These are phyloP conservation scores for Suhomyces guaymorum DNA, from an alignment of 1,139 yeast genomes.

Conservation along the genomic window DNA sequence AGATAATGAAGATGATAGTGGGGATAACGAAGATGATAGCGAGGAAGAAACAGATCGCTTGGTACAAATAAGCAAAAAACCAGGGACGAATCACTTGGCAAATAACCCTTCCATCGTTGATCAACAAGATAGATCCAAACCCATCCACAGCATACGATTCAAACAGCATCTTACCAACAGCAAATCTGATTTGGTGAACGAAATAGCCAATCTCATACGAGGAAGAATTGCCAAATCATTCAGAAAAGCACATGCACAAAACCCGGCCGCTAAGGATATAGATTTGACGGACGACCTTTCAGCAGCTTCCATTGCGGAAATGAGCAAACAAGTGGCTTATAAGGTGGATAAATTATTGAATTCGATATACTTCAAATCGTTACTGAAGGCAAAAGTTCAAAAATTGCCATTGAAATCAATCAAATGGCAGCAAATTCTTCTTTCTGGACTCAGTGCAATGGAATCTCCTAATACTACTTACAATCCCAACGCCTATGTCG, in stretches of 20 bases:
- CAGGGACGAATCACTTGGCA: too few species aligned
- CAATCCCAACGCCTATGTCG: constrained; percentile 15
- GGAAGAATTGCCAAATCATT: too few species aligned
- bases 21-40: too few species aligned
- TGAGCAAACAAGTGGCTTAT: constrained; percentile 25
- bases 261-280: neutral
- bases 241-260: neutral
- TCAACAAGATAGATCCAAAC: too few species aligned
- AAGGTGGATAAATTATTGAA: constrained; percentile 21
- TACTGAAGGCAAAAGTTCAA: constrained; percentile 11
- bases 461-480: constrained; percentile 16
- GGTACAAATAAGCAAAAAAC: too few species aligned
- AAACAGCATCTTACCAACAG: too few species aligned
- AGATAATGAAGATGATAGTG: too few species aligned
- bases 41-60: too few species aligned
- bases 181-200: too few species aligned
- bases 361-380: constrained; percentile 7
- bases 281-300: constrained; percentile 23
- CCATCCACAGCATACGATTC: too few species aligned
- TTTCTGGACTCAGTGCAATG: constrained; percentile 23
- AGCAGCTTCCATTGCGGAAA: constrained; percentile 18
- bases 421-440: constrained; percentile 33
- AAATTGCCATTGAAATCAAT: constrained; percentile 7
- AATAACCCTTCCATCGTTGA: too few species aligned
- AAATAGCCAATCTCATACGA: too few species aligned